Evolutionary conservation across 2,329 filamentous ascomycete species (phyloP), one percentile per base, ranked within the genome.

Genomic region (Nannizzia gypsea): DNA sequence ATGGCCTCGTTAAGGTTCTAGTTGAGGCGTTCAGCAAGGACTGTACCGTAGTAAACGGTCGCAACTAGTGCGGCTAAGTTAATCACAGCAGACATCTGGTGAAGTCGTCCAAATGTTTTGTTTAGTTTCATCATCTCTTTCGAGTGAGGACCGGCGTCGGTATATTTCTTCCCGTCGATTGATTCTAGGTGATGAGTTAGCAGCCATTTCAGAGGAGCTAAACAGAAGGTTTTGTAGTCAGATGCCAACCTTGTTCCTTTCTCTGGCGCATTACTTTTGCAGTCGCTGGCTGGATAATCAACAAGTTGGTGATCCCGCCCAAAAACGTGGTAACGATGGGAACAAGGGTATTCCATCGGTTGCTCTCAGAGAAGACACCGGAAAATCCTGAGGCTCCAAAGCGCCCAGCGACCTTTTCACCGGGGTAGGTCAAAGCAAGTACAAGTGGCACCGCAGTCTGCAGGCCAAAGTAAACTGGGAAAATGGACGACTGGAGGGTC

Each of bases 161-260:
- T 88, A 73, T 85, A 89, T 71, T 87, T 88, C 80, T 95, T 96
- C 59, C 90, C 90, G 70, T 96, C 92, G 67, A 86, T 84, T 63
- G 87, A 90, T 78, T 92, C 91, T 81, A 44, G 3, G 15, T 52
- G 28, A 56, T 42, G 28, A 59, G 28, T 57, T 36, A 60, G 38
- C 22, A 24, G n/a, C 31, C 4, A 38, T 26, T 40, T 56, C 6
- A n/a, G n/a, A 20, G 11, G 11, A 1, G 13, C 13, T 36, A 46
- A 15, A 9, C 2, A 58, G 9, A 50, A 5, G 24, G n/a, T 13
- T 8, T 17, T 31, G 28, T 24, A 36, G 1, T 6, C 1, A 34
- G 11, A 48, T 40, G 70, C 80, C 64, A 76, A 89, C 88, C 88
- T 78, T 96, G 92, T 56, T 85, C 81, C 68, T 88, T 88, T 68